phyloP scores from a whole-genome alignment of 108 stramenopile genomes.

The Nitzschia sp. region DNA sequence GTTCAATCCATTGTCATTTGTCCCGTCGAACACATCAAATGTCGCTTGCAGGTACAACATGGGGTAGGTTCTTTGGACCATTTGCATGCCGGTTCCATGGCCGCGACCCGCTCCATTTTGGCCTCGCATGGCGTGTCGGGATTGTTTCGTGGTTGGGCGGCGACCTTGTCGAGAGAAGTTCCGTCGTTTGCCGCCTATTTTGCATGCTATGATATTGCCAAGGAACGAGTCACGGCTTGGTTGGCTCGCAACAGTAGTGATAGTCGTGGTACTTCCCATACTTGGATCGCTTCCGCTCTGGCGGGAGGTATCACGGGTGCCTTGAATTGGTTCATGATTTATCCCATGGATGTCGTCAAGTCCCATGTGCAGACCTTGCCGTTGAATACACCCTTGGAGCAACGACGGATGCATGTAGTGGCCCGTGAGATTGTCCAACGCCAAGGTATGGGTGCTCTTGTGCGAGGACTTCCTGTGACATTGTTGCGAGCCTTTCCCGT shows the following conservation, averaged over 20 bases:
- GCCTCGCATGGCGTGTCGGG: conserved; percentile 48
- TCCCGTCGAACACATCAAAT: conserved; percentile 92
- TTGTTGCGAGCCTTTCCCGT: conserved; percentile 89
- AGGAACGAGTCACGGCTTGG: conserved; percentile 43
- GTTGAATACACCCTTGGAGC: conserved; percentile 40
- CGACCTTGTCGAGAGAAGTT: conserved; percentile 75
- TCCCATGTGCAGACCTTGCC: conserved; percentile 77
- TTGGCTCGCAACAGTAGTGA: conserved; percentile 16
- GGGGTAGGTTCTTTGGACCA: conserved; percentile 21
- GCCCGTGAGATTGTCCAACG: conserved; percentile 45
- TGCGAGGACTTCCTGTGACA: conserved; percentile 87
- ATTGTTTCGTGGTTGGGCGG: conserved; percentile 71
- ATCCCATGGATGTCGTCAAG: conserved; percentile 91
- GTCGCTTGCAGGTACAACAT: conserved; percentile 80
- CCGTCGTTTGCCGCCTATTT: conserved; percentile 93
- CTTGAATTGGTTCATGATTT: conserved; percentile 82
- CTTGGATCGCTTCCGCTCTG: conserved; percentile 71
- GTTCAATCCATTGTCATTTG: conserved; percentile 76
- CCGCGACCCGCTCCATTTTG: conserved; percentile 49
- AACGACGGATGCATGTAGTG: conserved; percentile 28
- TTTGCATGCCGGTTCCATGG: conserved; percentile 52
- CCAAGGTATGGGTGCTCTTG: conserved; percentile 65
- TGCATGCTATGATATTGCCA: conserved; percentile 74
- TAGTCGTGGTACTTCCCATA: conserved; percentile 21
- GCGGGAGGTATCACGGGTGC: conserved; percentile 90